These are phyloP conservation scores for Solanum ossicruentum DNA, from an alignment of 257 asterid genomes.

Conservation along the genomic window DNA sequence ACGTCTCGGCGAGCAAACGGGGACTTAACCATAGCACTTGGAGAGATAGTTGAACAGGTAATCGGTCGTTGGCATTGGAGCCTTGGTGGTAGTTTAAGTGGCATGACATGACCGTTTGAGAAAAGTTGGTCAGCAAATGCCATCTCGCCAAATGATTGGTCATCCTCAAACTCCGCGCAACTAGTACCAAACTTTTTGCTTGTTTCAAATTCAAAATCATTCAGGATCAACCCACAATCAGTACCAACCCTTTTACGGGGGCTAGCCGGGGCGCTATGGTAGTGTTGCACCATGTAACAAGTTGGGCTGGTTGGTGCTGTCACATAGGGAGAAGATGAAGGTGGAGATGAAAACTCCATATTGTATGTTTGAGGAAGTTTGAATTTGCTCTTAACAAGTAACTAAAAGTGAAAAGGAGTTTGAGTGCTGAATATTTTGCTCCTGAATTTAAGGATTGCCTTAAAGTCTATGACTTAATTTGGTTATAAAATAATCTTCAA, in stretches of 20 bases:
- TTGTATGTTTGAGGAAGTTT: background rate
- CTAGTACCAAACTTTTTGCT: constrained; percentile 23
- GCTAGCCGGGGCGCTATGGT: constrained; percentile 48
- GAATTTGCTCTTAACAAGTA: background rate
- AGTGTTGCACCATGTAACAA: constrained; percentile 9
- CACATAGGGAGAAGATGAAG: constrained; percentile 20
- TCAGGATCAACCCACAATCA: background rate
- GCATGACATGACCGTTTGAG: constrained; percentile 50
- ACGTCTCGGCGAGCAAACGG: constrained; percentile 31
- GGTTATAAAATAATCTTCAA: constrained; percentile 35
- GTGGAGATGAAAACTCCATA: constrained; percentile 22
- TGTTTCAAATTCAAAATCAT: constrained; percentile 54
- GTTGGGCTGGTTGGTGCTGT: constrained; percentile 46
- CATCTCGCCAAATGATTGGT: constrained; percentile 12
- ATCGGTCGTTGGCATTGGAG: constrained; percentile 24
- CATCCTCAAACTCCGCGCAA: constrained; percentile 1
- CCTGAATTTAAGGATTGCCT: constrained; percentile 45
- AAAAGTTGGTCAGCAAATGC: constrained; percentile 67
- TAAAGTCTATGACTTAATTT: constrained; percentile 7
- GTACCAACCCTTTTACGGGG: constrained; percentile 6
- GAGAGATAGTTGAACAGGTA: constrained; percentile 30
- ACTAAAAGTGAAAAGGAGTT: background rate
- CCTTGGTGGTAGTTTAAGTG: constrained; percentile 70
- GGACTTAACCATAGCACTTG: constrained; percentile 24
- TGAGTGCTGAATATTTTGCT: background rate